These are phyloP conservation scores for Hippophae gyantsensis DNA, from an alignment of 306 rosid species.

Conservation along the genomic window DNA sequence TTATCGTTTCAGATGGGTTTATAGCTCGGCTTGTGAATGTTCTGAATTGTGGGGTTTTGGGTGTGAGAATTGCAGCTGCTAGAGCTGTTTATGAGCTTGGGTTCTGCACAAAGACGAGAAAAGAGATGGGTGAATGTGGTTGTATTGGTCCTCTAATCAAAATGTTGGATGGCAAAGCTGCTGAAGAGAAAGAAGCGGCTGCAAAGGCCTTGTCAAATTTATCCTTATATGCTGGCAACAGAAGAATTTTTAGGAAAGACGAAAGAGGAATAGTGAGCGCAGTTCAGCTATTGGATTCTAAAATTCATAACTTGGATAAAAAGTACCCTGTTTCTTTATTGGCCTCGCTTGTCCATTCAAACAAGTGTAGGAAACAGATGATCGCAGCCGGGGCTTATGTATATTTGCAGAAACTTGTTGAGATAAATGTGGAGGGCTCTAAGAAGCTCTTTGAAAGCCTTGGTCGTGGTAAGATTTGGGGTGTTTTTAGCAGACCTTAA, in stretches of 20 bases:
- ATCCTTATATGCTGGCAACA: slow-evolving; percentile 32
- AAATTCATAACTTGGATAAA: slow-evolving; percentile 54
- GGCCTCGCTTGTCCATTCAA: slow-evolving; percentile 49
- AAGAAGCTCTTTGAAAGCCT: slow-evolving; percentile 76
- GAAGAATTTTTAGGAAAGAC: slow-evolving; percentile 50
- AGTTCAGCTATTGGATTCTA: slow-evolving; percentile 73
- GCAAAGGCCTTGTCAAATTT: slow-evolving; percentile 63
- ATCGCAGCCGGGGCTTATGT: slow-evolving; percentile 64
- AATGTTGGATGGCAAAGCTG: slow-evolving; percentile 88
- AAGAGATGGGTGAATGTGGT: slow-evolving; percentile 79
- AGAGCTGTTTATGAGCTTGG: slow-evolving; percentile 59
- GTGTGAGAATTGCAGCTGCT: slow-evolving; percentile 62
- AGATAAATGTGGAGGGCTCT: slow-evolving; percentile 64
- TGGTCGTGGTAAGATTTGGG: slow-evolving; percentile 84
- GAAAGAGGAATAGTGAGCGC: slow-evolving; percentile 56
- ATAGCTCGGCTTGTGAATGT: slow-evolving; percentile 37
- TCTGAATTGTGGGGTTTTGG: slow-evolving; percentile 56
- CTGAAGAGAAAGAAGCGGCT: slow-evolving; percentile 72
- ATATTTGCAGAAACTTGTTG: slow-evolving; percentile 61
- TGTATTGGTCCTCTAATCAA: slow-evolving; percentile 46
- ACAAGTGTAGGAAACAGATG: slow-evolving; percentile 71
- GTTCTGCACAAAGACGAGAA: slow-evolving; percentile 43
- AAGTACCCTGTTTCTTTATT: slow-evolving; percentile 68
- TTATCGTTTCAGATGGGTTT: slow-evolving; percentile 52
- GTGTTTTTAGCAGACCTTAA: slow-evolving; percentile 74